Percentiles rank a stretch among this genome's conserved stretches.
Evolutionary conservation across 2,329 filamentous ascomycete species (phyloP).

Genomic region (Penicillium sp.): DNA sequence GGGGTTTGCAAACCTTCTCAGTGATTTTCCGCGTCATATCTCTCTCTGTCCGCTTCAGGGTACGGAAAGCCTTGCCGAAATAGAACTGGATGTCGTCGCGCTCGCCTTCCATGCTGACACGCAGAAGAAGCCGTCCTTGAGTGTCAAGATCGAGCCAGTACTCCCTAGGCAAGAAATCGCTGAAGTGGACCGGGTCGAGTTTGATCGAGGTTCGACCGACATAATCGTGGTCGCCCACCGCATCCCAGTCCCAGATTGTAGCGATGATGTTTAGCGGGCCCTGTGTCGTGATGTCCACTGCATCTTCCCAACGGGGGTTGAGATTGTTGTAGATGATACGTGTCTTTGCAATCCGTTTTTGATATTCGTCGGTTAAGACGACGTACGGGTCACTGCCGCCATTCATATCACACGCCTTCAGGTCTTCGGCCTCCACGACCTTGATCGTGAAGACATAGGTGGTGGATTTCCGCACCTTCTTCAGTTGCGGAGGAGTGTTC

Average conservation of each 20-base stretch:
- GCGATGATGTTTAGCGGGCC: conserved; percentile 91
- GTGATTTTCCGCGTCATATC: conserved; percentile 99
- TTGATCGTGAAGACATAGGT: conserved; percentile 99
- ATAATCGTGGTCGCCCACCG: conserved; percentile 94
- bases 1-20: conserved; percentile 69
- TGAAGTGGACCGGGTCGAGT: conserved; percentile 95
- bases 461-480: conserved; percentile 65
- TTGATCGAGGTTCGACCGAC: conserved; percentile 96
- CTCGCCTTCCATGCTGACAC: conserved; percentile 98
- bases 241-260: conserved; percentile 98
- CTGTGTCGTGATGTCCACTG: conserved; percentile 90
- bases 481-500: conserved; percentile 69
- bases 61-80: conserved; percentile 94
- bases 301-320: conserved; percentile 96
- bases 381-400: conserved; percentile 96
- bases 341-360: conserved; percentile 93
- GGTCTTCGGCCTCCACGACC: conserved; percentile 93
- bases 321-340: conserved; percentile 85
- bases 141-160: conserved; percentile 98
- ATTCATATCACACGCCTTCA: conserved; percentile 96
- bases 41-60: conserved; percentile 89
- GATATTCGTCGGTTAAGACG: conserved; percentile 93
- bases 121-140: conserved; percentile 81
- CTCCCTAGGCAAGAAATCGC: conserved; percentile 90
- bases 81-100: conserved; percentile 98